phyloP scores from a whole-genome alignment of 208 protist species.

The Lotmaria passim region DNA sequence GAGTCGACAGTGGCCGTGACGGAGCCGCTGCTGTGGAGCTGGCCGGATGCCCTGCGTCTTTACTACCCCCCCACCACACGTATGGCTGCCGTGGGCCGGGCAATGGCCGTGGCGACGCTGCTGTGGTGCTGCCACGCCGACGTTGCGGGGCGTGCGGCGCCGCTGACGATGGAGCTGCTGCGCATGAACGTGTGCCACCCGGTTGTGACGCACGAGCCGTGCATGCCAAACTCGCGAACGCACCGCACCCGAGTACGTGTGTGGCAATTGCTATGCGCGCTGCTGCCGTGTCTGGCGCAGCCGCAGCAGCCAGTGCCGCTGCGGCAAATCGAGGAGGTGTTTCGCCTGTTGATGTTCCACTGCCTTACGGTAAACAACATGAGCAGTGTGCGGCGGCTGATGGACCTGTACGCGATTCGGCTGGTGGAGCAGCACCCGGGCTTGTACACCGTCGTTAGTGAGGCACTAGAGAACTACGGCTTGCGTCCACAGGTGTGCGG shows the following conservation, averaged over 20 bases:
- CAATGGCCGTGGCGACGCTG: slow-evolving; percentile 67
- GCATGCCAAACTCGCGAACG: slow-evolving; percentile 90
- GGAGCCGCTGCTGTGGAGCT: slow-evolving; percentile 66
- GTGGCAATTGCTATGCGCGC: slow-evolving; percentile 85
- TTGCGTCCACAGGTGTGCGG: slow-evolving; percentile 85
- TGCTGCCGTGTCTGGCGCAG: slow-evolving; percentile 65
- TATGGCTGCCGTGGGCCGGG: slow-evolving; percentile 70
- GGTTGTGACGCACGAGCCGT: slow-evolving; percentile 74
- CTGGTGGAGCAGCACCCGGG: slow-evolving; percentile 60
- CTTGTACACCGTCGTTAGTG: slow-evolving; percentile 58
- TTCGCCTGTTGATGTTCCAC: slow-evolving; percentile 45
- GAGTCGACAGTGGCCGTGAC: slow-evolving; percentile 78
- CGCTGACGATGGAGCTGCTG: slow-evolving; percentile 63
- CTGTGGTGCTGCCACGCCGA: slow-evolving; percentile 62
- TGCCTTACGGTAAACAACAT: slow-evolving; percentile 85
- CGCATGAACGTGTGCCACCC: slow-evolving; percentile 65
- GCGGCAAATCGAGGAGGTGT: slow-evolving; percentile 39
- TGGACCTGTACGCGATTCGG: slow-evolving; percentile 85
- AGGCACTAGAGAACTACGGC: slow-evolving; percentile 59
- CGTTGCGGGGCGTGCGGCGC: slow-evolving; percentile 25
- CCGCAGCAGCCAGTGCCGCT: slow-evolving; percentile 9
- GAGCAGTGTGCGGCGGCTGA: slow-evolving; percentile 87
- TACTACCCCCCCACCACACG: slow-evolving; percentile 81
- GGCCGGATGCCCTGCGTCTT: slow-evolving; percentile 57
- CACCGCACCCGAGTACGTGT: slow-evolving; percentile 87